Base-by-base conservation (phyloP, 495 filamentous ascomycete species). In the Lentithecium fluviatile region DNA sequence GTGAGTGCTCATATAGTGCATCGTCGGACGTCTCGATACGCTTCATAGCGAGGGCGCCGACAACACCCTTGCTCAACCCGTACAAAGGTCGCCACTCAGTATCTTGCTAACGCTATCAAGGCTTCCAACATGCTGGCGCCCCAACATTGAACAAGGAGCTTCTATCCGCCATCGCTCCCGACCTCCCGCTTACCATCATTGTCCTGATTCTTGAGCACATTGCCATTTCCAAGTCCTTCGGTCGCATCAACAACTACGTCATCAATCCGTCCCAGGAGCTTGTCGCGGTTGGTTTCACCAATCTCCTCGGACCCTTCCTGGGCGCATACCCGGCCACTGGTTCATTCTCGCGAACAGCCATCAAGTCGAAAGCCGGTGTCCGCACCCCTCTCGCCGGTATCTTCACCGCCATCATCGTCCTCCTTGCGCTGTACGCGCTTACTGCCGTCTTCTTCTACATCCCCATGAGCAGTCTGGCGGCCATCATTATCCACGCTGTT, bases 241-340 rank as follows among this genome's bases (percentile, higher is more conserved):
- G 94, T 3, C 83, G 94, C 40, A 83, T 97, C 66, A 96, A 97
- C 77, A 96, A 96, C 77, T 98, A 98, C 74, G 88, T 84, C 19
- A 97, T 98, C 74, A 85, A 97, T 62, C 95, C 94, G 2, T 96
- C 91, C 0, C 94, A 98, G 70, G 94, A 98, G 69, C 84, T 98
- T 77, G 87, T 98, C 24, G 94, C 89, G 21, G 96, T 97, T 66
- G 94, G 94, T 43, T 81, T 97, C 12, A 88, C 86, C 19, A 98
- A 98, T 72, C 77, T 98, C 34, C 80, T 98, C 3, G 92, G 90
- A 8, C 92, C 94, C 6, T 97, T 98, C 77, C 84, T 98, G 8
- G 94, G 94, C 55, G 94, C 80, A 2, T 98, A 96, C 67, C 91
- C 94, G 0, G 88, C 93, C 0, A 98, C 94, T 19, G 94, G 94